phyloP scores from a whole-genome alignment of 2,329 filamentous ascomycete genomes.

The Aurifilum marmelostoma region DNA sequence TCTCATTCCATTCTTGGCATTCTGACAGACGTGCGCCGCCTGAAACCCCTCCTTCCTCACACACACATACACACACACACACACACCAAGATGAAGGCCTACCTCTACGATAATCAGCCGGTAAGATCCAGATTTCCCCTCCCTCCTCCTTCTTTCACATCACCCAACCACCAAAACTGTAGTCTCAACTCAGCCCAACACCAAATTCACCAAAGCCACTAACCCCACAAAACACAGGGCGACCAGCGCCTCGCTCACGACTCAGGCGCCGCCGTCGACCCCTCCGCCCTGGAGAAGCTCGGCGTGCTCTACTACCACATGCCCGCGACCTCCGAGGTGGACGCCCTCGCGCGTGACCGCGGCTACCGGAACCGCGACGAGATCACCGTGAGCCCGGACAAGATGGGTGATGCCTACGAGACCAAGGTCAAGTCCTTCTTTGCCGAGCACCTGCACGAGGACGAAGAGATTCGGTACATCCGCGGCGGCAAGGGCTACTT shows the following conservation, averaged over 20 bases:
- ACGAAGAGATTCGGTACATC: conserved; percentile 97
- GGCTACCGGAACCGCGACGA: conserved; percentile 95
- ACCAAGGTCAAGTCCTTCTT: conserved; percentile 94
- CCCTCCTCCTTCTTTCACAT: neutral
- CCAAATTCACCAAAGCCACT: neutral
- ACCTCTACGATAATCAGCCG: conserved; percentile 59
- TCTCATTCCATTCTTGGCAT: neutral
- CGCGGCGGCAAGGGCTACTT: conserved; percentile 88
- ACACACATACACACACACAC: neutral
- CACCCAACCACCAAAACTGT: conserved; percentile 20
- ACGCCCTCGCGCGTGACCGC: conserved; percentile 73
- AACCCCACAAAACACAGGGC: conserved; percentile 61
- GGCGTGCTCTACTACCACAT: conserved; percentile 81
- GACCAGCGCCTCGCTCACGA: conserved; percentile 93
- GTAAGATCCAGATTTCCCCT: conserved; percentile 42
- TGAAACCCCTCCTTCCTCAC: conserved; percentile 36
- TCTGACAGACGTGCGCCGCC: neutral
- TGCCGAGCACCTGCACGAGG: conserved; percentile 93
- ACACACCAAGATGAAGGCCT: conserved; percentile 55
- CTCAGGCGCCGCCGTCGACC: conserved; percentile 71
- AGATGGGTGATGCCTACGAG: conserved; percentile 87
- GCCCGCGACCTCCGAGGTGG: conserved; percentile 66
- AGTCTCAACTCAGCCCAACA: neutral
- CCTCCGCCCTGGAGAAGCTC: conserved; percentile 68
- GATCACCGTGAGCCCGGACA: conserved; percentile 82